Conservation (phyloP, 1,139 yeast genomes). For the Suhomyces maxii region DNA sequence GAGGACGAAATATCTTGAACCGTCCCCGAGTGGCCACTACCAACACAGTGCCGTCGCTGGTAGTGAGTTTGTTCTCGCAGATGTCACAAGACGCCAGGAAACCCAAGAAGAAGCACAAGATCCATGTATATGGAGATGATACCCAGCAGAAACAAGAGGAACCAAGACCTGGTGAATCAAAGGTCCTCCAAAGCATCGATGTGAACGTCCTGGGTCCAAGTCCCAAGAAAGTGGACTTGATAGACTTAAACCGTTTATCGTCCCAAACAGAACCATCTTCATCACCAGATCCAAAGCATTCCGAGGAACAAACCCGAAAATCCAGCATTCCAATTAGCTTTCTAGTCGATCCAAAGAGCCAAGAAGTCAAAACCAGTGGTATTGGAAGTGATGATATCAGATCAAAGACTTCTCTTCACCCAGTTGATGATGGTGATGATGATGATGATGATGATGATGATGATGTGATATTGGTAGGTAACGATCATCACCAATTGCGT, state of each 20-base stretch:
- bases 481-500: background rate
- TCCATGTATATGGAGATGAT: slow-evolving; percentile 9
- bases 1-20: slow-evolving; percentile 3
- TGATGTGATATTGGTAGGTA: slow-evolving; percentile 8
- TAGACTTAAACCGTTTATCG: slow-evolving; percentile 2
- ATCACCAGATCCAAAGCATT: background rate
- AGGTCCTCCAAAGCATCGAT: slow-evolving; percentile 1
- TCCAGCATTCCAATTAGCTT: slow-evolving; percentile 6
- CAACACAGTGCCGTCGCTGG: slow-evolving; percentile 2
- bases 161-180: background rate
- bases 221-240: background rate
- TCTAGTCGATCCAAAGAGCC: slow-evolving; percentile 1
- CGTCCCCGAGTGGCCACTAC: slow-evolving; percentile 3
- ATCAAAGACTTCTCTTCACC: background rate
- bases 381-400: background rate
- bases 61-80: slow-evolving; percentile 2
- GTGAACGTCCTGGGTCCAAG: background rate
- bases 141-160: background rate
- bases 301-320: background rate
- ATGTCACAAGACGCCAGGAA: slow-evolving; percentile 2
- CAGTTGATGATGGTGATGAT: slow-evolving; percentile 5
- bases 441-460: slow-evolving; percentile 8
- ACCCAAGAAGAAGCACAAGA: slow-evolving; percentile 8
- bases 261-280: background rate
- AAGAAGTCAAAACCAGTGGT: background rate